Conservation (phyloP, 805 yeast species). For the Candida stauntonica region DNA sequence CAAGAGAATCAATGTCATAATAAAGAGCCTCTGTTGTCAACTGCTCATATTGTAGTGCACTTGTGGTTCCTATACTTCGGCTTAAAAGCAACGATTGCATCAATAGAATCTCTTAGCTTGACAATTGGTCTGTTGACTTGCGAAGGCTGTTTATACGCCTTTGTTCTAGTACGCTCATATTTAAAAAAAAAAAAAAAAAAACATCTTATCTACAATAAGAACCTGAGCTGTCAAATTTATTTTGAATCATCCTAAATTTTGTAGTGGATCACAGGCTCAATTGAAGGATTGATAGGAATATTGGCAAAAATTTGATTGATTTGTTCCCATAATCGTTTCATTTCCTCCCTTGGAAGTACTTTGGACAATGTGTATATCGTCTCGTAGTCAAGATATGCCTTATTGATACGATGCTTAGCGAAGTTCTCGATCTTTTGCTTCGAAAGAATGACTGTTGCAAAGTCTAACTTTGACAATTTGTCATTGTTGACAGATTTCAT, state of each 20-base stretch:
- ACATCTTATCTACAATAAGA: too few species aligned
- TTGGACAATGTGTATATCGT: constrained; percentile 4
- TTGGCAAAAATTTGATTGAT: constrained; percentile 1
- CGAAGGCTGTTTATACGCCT: too few species aligned
- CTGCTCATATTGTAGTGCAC: constrained; percentile 10
- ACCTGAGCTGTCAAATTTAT: too few species aligned
- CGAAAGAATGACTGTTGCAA: background rate
- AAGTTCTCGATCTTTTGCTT: constrained; percentile 4
- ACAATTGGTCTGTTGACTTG: too few species aligned
- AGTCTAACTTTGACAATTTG: constrained; percentile 1
- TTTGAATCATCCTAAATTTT: too few species aligned
- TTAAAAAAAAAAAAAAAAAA: too few species aligned
- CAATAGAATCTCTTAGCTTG: too few species aligned
- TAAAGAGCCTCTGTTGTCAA: constrained; percentile 24
- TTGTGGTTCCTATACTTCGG: constrained; percentile 5
- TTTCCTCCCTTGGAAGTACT: constrained; percentile 2
- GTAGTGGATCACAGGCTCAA: background rate
- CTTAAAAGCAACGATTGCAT: constrained; percentile 10
- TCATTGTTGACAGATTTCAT: constrained; percentile 1
- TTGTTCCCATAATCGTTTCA: background rate
- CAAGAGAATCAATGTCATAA: constrained; percentile 19
- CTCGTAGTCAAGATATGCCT: constrained; percentile 2
- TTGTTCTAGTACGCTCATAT: too few species aligned
- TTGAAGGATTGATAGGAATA: constrained; percentile 4
- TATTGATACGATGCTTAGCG: constrained; percentile 4